Evolutionary conservation across 257 asterid species (phyloP), one percentile per base, ranked within the genome.

Genomic region (Galeopsis tetrahit): DNA sequence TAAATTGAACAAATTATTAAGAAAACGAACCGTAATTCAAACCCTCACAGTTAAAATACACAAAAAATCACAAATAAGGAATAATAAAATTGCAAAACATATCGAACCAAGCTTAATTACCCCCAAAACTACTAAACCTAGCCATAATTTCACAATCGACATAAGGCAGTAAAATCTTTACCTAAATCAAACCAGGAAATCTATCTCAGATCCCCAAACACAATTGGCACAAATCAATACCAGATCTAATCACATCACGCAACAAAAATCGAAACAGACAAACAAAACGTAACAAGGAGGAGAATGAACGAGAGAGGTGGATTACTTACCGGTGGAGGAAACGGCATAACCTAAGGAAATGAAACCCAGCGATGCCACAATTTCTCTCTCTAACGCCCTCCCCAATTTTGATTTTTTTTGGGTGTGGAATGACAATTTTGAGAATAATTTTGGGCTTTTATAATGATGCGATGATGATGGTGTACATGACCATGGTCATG

Each of bases 291-390:
- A 69, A 56, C 31, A 17, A 10, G 42, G 3, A 21, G 1, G 63
- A 8, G 46, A 15, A 7, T 7, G 14, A 57, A 32, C 13, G 62
- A 56, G 21, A 35, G 35, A 44, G 28, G 13, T 0, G 35, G 55
- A 4, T 21, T 15, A 51, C 40, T 71, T 75, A 86, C 91, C 88
- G 81, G 83, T 13, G 49, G 83, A 66, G 75, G 59, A 79, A 84
- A 86, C 78, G 83, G 85, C 85, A 85, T 79, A 85, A 79, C 79
- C 86, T 70, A 64, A 34, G 75, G 85, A 81, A 76, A 83, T 79
- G 75, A 73, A 79, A 77, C 83, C 84, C 66, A 74, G 85, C 75
- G 82, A 81, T 79, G 85, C 85, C 87, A 80, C 85, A 35, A 61
- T 73, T 70, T 77, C 83, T 75, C 81, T 80, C 79, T 77, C 75